Evolutionary conservation across 345 rosid species (phyloP).

Genomic region (Gossypium longicalyx): DNA sequence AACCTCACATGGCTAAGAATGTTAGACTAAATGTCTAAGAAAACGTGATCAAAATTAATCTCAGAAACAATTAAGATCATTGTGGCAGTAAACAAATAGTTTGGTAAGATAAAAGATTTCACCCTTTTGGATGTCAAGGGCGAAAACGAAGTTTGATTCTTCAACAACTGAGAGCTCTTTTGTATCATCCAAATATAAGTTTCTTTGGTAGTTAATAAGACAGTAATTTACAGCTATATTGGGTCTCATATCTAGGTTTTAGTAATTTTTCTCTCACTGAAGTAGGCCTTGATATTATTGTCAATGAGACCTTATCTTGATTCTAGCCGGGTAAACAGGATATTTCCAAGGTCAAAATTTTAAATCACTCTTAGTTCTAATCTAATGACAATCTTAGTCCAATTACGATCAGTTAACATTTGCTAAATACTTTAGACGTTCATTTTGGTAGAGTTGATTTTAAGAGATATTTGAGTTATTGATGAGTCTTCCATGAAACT

Average conservation of each 20-base stretch:
- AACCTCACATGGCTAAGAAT: neutral
- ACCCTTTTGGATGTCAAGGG: too few relatives aligned
- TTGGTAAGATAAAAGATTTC: neutral
- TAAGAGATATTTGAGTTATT: neutral
- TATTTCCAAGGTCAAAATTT: neutral
- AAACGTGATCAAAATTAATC: neutral
- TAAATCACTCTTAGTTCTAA: neutral
- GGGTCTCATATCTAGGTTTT: too few relatives aligned
- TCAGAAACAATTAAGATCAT: neutral
- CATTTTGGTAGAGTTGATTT: neutral
- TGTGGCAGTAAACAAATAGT: neutral
- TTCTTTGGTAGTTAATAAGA: too few relatives aligned
- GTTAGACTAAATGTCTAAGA: neutral
- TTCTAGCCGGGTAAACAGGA: neutral
- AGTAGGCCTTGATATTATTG: neutral
- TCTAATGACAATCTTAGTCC: neutral
- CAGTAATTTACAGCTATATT: too few relatives aligned
- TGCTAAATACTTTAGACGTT: neutral
- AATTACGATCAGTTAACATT: neutral
- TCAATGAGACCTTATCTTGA: neutral
- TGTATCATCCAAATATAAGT: too few relatives aligned
- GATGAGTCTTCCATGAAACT: neutral
- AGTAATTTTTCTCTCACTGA: neutral
- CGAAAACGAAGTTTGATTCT: too few relatives aligned
- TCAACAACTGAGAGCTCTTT: too few relatives aligned